Conservation (phyloP, 2,329 filamentous ascomycete species). For the Fusarium annulatum region DNA sequence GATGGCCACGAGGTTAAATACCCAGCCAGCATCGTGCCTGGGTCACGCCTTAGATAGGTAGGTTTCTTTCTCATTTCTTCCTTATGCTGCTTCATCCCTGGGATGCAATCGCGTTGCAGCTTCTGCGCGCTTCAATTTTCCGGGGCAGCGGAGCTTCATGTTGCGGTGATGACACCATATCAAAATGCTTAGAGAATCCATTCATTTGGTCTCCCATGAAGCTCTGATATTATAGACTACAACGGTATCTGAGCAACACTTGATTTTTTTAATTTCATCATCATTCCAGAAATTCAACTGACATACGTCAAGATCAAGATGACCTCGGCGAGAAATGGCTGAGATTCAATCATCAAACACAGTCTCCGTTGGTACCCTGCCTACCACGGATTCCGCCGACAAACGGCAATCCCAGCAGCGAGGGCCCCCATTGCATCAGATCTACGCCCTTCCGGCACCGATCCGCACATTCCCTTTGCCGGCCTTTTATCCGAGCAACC, state of each 20-base stretch:
- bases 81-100: not conserved
- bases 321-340: conserved; percentile 58
- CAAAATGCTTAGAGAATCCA: conserved; percentile 68
- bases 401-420: conserved; percentile 45
- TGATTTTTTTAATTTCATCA: conserved; percentile 24
- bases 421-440: conserved; percentile 68
- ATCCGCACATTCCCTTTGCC: conserved; percentile 86
- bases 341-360: conserved; percentile 48
- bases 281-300: conserved; percentile 8
- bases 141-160: conserved; percentile 30
- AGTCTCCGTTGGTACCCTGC: conserved; percentile 37
- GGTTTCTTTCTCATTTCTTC: conserved; percentile 17
- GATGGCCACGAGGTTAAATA: conserved; percentile 43
- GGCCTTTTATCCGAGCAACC: conserved; percentile 90
- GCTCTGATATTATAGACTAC: conserved; percentile 83
- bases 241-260: conserved; percentile 88
- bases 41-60: conserved; percentile 50
- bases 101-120: not conserved
- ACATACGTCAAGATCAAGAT: conserved; percentile 57
- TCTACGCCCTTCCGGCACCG: conserved; percentile 85
- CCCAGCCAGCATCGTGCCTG: conserved; percentile 40
- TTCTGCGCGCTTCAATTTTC: not conserved
- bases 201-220: conserved; percentile 70
- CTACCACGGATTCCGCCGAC: conserved; percentile 34
- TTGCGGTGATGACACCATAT: conserved; percentile 70